Evolutionary conservation across 108 stramenopile genomes (phyloP), one percentile per base, ranked within the genome.

Genomic region (Skeletonema grethae): DNA sequence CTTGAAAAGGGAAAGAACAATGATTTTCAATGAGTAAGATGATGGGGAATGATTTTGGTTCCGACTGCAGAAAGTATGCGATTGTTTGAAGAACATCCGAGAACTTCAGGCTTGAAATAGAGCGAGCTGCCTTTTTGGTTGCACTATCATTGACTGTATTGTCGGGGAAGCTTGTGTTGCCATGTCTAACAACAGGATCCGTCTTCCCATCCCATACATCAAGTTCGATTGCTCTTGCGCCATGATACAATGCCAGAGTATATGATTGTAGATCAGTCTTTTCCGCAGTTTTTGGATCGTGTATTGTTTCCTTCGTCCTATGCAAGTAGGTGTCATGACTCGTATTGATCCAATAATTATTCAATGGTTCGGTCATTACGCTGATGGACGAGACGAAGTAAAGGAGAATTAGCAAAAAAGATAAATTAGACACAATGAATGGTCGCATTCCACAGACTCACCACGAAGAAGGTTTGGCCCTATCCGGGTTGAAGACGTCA

Each of bases 251-350:
- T 9, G 88, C 87, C 16, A 68, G 53, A n/a, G 64, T 58, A 64
- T 96, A 87, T 76, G 86, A 88, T 76, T 95, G 84, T 15, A 97
- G 97, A 45, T 80, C 82, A 13, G 92, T 91, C 15, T 55, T 64
- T 20, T 29, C 62, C 70, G 8, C 20, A 13, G 8, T 35, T 24
- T 22, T 91, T 7, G 57, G 72, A 28, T 84, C 83, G 72, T 77
- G 68, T 34, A 98, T 66, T 69, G 98, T 97, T 84, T 98, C 96
- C 12, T 96, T 97, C 13, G 90, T 82, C 92, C 78, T 98, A 96
- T 92, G 92, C 18, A 98, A 80, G 71, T 98, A 99, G 1, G 98
- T 97, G 66, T 99, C 98, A 90, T 99, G 99, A 58, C 87, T 86
- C 7, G 95, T 89, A 59, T 96, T 93, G 68, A 98, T 94, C 86